Evolutionary conservation across 257 asterid species (phyloP).

Genomic region (Asclepias syriaca): DNA sequence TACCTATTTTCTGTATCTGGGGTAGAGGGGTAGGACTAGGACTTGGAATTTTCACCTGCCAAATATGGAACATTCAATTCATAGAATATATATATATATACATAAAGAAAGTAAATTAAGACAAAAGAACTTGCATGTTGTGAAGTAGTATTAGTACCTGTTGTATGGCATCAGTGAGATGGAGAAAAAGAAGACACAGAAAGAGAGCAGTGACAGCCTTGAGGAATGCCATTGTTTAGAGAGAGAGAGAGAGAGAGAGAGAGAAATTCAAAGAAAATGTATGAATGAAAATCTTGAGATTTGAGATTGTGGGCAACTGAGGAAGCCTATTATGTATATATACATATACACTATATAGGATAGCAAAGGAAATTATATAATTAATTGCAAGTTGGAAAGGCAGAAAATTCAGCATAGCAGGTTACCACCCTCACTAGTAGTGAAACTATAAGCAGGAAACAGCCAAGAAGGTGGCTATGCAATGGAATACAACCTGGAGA

Average conservation of each 20-base stretch:
- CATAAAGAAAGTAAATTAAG: neutral
- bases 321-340: neutral
- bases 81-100: no score
- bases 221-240: slow-evolving; percentile 14
- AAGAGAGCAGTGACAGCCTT: slow-evolving; percentile 13
- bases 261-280: neutral
- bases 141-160: neutral
- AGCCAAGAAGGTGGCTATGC: slow-evolving; percentile 8
- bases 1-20: neutral
- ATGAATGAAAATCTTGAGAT: neutral
- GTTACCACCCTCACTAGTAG: neutral
- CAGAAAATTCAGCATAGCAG: neutral
- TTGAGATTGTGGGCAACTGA: neutral
- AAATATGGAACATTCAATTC: neutral
- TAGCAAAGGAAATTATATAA: neutral
- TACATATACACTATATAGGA: neutral
- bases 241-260: neutral
- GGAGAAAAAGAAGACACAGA: slow-evolving; percentile 18
- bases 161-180: slow-evolving; percentile 18
- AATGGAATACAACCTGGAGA: slow-evolving; percentile 6
- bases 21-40: slow-evolving; percentile 1
- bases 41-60: slow-evolving; percentile 3
- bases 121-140: no score
- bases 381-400: neutral
- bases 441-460: neutral